These are phyloP conservation scores for Aspergillus baeticus DNA, from an alignment of 495 filamentous ascomycete genomes.

Conservation along the genomic window DNA sequence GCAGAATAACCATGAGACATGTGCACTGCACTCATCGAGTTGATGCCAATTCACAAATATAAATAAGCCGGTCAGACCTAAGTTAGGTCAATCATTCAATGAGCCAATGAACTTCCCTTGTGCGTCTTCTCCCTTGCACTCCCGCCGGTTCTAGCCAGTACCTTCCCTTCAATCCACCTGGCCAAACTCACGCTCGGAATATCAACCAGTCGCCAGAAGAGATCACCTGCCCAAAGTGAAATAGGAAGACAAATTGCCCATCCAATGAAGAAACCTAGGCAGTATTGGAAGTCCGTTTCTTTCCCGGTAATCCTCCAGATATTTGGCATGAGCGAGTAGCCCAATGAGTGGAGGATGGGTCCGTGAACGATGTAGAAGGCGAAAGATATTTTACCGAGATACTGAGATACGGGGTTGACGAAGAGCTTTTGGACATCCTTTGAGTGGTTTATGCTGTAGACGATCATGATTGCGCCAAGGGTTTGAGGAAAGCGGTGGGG, in stretches of 20 bases:
- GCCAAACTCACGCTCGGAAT: slow-evolving; percentile 56
- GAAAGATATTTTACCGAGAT: slow-evolving; percentile 62
- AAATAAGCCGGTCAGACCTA: too few relatives aligned
- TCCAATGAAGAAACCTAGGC: slow-evolving; percentile 49
- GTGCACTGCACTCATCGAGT: too few relatives aligned
- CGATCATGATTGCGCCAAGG: slow-evolving; percentile 55
- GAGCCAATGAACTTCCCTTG: neutral
- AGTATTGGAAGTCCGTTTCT: slow-evolving; percentile 50
- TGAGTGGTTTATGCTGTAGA: slow-evolving; percentile 55
- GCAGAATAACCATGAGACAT: neutral
- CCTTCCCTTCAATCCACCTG: slow-evolving; percentile 48
- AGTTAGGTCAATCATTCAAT: neutral
- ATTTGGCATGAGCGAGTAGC: slow-evolving; percentile 47
- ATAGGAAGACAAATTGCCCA: slow-evolving; percentile 50
- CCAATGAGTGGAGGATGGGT: slow-evolving; percentile 51
- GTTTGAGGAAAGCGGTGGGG: slow-evolving; percentile 46
- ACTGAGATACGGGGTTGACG: slow-evolving; percentile 55
- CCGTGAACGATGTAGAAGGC: slow-evolving; percentile 67
- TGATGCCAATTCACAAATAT: too few relatives aligned
- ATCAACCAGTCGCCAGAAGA: slow-evolving; percentile 60
- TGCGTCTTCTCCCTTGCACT: slow-evolving; percentile 7
- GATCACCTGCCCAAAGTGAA: slow-evolving; percentile 56
- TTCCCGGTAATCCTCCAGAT: slow-evolving; percentile 55
- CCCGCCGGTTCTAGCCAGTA: slow-evolving; percentile 25
- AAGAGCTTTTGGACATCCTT: slow-evolving; percentile 53